These are phyloP conservation scores for Goffeauzyma gilvescens DNA, from an alignment of 768 basidiomycete species.

Conservation along the genomic window DNA sequence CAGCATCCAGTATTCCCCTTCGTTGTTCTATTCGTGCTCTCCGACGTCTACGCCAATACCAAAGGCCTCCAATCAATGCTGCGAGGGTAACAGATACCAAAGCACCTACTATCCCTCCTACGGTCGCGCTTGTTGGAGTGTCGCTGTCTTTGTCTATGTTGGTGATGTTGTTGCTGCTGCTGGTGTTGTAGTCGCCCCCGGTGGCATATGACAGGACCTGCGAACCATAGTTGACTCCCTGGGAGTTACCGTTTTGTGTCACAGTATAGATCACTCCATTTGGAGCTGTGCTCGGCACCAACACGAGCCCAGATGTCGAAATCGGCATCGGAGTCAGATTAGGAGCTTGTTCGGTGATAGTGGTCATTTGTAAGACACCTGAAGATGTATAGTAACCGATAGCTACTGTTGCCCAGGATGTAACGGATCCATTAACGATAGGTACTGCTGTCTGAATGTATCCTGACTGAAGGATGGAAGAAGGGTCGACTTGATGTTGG, in stretches of 20 bases:
- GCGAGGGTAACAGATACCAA: neutral
- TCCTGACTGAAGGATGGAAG: no score
- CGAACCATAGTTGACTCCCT: neutral
- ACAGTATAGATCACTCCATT: neutral
- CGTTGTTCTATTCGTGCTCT: neutral
- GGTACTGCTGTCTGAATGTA: no score
- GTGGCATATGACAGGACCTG: neutral
- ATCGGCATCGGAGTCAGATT: no score
- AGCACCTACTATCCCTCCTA: neutral
- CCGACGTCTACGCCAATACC: neutral
- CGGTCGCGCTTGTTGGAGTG: no score
- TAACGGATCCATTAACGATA: no score
- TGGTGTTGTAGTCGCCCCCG: neutral
- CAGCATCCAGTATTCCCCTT: neutral
- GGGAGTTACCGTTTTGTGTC: neutral
- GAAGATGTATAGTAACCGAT: no score
- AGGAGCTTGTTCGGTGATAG: no score
- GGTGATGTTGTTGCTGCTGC: neutral
- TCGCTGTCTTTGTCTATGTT: no score
- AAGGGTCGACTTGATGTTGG: no score
- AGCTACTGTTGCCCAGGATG: no score
- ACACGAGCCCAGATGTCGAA: no score
- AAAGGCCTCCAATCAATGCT: neutral
- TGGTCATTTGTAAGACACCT: no score
- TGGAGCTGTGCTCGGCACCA: neutral